These are phyloP conservation scores for Rhodofomes roseus DNA, from an alignment of 1,284 basidiomycete genomes.

Conservation along the genomic window DNA sequence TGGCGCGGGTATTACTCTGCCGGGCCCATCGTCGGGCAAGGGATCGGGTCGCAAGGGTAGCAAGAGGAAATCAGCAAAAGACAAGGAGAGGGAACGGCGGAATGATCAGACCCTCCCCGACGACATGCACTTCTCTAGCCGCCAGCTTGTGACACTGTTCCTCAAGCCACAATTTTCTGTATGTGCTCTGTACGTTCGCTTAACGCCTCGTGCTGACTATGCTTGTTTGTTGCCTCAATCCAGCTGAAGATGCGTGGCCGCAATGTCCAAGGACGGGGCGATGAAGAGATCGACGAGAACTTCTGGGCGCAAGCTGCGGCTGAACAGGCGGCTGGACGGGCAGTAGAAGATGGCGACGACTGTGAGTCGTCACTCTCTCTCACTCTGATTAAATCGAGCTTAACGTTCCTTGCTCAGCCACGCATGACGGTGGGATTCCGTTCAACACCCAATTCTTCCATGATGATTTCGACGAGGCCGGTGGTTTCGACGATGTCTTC, in stretches of 20 bases:
- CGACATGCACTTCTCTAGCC: slow-evolving; percentile 95
- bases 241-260: slow-evolving; percentile 82
- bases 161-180: slow-evolving; percentile 94
- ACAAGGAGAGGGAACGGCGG: slow-evolving; percentile 53
- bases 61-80: slow-evolving; percentile 42
- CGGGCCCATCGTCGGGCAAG: slow-evolving; percentile 46
- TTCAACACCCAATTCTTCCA: slow-evolving; percentile 98
- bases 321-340: slow-evolving; percentile 62
- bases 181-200: slow-evolving; percentile 26
- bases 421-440: slow-evolving; percentile 56
- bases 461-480: slow-evolving; percentile 82
- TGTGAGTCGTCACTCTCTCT: slow-evolving; percentile 32
- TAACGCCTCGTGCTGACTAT: background rate
- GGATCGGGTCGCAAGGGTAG: slow-evolving; percentile 41
- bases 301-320: slow-evolving; percentile 95
- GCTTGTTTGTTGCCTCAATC: background rate
- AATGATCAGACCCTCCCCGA: slow-evolving; percentile 87
- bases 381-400: background rate
- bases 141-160: slow-evolving; percentile 88
- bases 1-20: slow-evolving; percentile 64
- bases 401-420: slow-evolving; percentile 16
- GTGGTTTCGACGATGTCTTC: slow-evolving; percentile 70
- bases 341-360: slow-evolving; percentile 57
- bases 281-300: slow-evolving; percentile 88
- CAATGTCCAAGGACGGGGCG: slow-evolving; percentile 49